Evolutionary conservation across 305 asterid genomes (phyloP), one percentile per base, ranked within the genome.

Genomic region (Lippia alba): DNA sequence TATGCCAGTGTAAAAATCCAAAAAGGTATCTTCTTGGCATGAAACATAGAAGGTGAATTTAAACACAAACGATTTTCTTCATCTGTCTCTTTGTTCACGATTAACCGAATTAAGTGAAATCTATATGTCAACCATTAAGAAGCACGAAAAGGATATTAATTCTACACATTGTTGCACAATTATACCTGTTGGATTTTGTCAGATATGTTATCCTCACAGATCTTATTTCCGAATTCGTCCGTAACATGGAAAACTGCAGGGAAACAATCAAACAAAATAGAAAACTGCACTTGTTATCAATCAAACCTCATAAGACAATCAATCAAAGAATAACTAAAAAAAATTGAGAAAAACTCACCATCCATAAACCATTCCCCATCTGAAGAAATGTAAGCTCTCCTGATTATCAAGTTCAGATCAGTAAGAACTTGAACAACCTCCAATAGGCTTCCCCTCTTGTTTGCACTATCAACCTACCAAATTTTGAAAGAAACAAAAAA

Each of bases 281-380:
- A 56, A 63, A 54, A 61, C 6, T 16, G 19, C 33, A 56, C 33
- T 57, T 6, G 66, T 16, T 16, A 30, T 32, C 12, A 15, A 45
- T 18, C 41, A 45, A 56, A 40, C 11, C 63, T 19, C 14, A 64
- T 50, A 33, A 18, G 61, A 69, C 56, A 33, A 56, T 24, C 16
- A 16, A 51, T 7, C 7, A 5, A 51, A 62, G 66, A 45, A 30
- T 0, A 5, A 8, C 7, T 6, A 11, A 41, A 66, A 56, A 50
- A 3, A 1, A 36, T 39, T 15, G 1, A 24, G 30, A 32, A 14
- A 34, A 20, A 8, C 44, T 81, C 50, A 92, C 98, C 98, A 85
- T 92, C 98, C 96, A 88, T 92, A 70, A 92, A 92, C 96, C 97
- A 90, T 63, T 72, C 96, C 12, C 92, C 98, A 79, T 90, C 98